Evolutionary conservation across 2,329 filamentous ascomycete species (phyloP).

Genomic region (Sporothrix curviconia): DNA sequence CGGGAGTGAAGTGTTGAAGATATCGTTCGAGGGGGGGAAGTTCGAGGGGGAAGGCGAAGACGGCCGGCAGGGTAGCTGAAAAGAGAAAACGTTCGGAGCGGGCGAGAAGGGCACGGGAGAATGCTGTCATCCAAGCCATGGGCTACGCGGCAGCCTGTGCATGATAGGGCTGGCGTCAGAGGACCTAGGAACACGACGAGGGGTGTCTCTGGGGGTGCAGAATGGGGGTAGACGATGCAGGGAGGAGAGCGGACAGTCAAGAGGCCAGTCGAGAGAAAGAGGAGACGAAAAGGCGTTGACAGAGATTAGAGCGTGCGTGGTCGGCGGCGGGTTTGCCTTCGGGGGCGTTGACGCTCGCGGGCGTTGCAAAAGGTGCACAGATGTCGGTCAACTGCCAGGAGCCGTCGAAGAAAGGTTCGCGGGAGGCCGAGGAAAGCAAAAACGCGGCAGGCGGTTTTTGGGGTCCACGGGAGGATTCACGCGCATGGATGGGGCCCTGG

Average conservation of each 20-base stretch:
- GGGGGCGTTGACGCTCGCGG: no score
- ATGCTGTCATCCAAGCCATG: slow-evolving; percentile 16
- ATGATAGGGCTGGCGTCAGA: slow-evolving; percentile 13
- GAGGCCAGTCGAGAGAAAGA: no score
- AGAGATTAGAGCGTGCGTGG: no score
- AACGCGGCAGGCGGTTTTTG: not conserved
- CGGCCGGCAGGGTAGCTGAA: slow-evolving; percentile 7
- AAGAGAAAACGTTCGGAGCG: no score
- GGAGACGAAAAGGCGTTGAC: no score
- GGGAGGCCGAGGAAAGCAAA: no score
- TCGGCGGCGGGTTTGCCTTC: no score
- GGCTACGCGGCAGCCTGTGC: slow-evolving; percentile 13
- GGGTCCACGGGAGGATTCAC: not conserved
- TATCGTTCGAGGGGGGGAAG: not conserved
- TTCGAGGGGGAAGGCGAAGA: not conserved
- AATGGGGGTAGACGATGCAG: not conserved
- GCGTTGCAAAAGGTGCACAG: not conserved
- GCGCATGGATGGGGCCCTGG: no score
- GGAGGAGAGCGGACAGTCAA: not conserved
- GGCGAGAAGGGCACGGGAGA: not conserved
- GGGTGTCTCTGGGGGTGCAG: not conserved
- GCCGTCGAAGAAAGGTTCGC: no score
- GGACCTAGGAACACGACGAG: not conserved
- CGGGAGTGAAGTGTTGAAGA: not conserved
- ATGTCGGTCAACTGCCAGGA: slow-evolving; percentile 1